Evolutionary conservation across 2,329 filamentous ascomycete genomes (phyloP).

Genomic region (Chrysoporthe cubensis): DNA sequence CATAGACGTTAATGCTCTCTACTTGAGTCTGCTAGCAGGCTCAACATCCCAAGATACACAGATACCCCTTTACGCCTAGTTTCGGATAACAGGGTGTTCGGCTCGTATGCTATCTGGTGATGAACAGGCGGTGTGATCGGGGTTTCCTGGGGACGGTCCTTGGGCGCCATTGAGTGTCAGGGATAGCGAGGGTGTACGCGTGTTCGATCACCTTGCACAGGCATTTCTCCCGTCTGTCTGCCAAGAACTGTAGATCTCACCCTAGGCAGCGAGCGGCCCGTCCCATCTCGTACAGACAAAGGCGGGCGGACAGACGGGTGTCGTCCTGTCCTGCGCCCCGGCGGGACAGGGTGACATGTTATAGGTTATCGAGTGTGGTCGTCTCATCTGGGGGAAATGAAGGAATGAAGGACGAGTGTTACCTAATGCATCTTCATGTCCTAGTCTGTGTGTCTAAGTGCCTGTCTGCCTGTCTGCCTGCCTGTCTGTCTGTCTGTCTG

Average conservation of each 20-base stretch:
- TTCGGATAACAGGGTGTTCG: background rate
- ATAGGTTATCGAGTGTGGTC: background rate
- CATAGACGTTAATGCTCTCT: background rate
- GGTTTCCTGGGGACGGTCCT: too few species aligned
- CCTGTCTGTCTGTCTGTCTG: background rate
- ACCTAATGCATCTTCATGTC: background rate
- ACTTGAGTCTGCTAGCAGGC: background rate
- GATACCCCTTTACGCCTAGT: background rate
- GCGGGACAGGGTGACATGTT: background rate
- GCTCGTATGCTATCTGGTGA: background rate
- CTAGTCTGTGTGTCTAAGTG: background rate
- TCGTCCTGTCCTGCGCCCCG: background rate
- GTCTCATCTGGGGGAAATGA: background rate
- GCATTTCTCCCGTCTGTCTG: too few species aligned
- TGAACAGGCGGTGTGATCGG: background rate
- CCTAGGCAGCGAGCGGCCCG: too few species aligned
- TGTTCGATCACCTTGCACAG: background rate
- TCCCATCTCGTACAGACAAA: background rate
- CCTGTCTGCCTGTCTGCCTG: background rate
- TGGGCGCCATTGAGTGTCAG: background rate
- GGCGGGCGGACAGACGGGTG: background rate
- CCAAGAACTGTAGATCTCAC: too few species aligned
- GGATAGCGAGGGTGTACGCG: background rate
- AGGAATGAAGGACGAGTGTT: background rate
- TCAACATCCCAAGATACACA: background rate